Evolutionary conservation across 2,329 filamentous ascomycete species (phyloP).

Genomic region (Hymenoscyphus fraxineus): DNA sequence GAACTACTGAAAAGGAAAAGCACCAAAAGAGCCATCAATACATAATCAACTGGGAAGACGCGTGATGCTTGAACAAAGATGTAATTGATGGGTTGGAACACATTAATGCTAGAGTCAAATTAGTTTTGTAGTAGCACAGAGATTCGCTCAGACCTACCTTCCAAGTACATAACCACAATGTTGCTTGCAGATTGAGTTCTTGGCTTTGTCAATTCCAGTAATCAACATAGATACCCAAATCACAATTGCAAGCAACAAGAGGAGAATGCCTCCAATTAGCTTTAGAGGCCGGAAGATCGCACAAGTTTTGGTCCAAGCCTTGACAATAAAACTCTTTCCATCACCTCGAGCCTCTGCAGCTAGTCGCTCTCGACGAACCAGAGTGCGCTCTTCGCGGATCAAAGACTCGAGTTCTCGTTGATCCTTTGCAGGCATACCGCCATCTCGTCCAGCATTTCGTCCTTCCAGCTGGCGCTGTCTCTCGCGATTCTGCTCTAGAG

Average conservation of each 20-base stretch:
- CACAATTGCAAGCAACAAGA: conserved; percentile 70
- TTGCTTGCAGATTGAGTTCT: conserved; percentile 87
- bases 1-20: conserved; percentile 86
- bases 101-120: conserved; percentile 59
- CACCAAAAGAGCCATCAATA: conserved; percentile 79
- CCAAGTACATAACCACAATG: conserved; percentile 90
- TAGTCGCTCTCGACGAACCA: conserved; percentile 83
- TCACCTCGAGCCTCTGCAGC: conserved; percentile 79
- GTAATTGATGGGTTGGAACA: conserved; percentile 95
- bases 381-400: conserved; percentile 83
- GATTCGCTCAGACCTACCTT: conserved; percentile 29
- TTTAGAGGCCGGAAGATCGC: conserved; percentile 85
- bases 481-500: conserved; percentile 84
- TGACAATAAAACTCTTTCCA: conserved; percentile 69
- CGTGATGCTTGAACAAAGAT: conserved; percentile 76
- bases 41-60: conserved; percentile 87
- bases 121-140: not conserved
- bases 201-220: conserved; percentile 92
- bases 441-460: conserved; percentile 71
- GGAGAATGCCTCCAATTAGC: conserved; percentile 74
- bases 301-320: conserved; percentile 73
- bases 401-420: conserved; percentile 83
- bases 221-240: conserved; percentile 92
- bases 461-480: conserved; percentile 87
- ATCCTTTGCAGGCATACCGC: conserved; percentile 77